Evolutionary conservation across 139 green algal genomes (phyloP), one percentile per base, ranked within the genome.

Genomic region (Chlamydomonas applanata): DNA sequence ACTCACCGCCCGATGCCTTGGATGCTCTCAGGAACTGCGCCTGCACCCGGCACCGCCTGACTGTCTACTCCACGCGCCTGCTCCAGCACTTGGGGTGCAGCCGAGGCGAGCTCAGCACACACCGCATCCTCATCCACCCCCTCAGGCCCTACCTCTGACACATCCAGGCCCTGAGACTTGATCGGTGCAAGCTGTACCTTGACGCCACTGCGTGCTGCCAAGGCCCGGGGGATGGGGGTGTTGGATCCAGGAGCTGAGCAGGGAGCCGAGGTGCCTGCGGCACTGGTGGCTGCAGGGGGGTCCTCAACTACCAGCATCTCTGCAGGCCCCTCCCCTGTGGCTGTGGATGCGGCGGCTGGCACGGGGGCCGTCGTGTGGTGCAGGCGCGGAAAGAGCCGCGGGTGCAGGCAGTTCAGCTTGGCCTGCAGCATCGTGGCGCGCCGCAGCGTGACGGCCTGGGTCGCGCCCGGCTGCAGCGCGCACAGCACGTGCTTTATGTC

Each of bases 321-420:
- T 40, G n/a, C n/a, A 11, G n/a, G 14, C 1, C 4, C 17, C 24
- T 27, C 22, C 68, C 40, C 4, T 35, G 25, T 13, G 17, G 27
- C 32, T 14, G 44, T 45, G 36, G 56, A 53, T 11, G 57, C 49
- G 0, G 32, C 4, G 16, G 49, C 32, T 1, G 36, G 35, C 36
- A 53, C 40, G 13, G 36, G 24, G 0, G 74, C 65, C 20, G 34
- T 25, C 45, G 36, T 25, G 54, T 29, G 63, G 63, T 63, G 71
- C 22, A 82, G 74, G 40, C 89, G 44, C 4, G 89, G 89, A 77
- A 97, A 98, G 27, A 92, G 67, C 14, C 46, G 45, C 0, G 90
- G 73, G 46, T 91, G 73, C 1, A 98, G 30, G 1, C 64, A 57
- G 75, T 94, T 89, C 16, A 97, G 85, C 79, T 89, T 86, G 40